Conservation (phyloP, 176 grass and related monocot genomes). For the Avena eriantha region DNA sequence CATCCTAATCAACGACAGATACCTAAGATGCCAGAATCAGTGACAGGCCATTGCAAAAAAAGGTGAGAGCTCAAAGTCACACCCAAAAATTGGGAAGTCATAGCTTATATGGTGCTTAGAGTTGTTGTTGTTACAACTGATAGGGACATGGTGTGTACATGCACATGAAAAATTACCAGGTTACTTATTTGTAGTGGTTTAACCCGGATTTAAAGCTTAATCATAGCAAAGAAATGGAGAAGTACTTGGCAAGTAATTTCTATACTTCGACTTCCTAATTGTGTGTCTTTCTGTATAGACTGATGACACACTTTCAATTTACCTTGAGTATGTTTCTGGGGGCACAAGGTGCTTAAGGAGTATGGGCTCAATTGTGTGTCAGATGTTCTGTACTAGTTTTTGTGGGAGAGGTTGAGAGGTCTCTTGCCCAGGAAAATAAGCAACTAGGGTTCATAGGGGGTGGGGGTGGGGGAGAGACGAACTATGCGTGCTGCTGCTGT, state of each 20-base stretch:
- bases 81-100: constrained; percentile 26
- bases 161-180: neutral
- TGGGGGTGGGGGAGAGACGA: no score
- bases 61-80: no score
- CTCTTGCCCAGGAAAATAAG: neutral
- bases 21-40: no score
- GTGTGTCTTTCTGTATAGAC: constrained; percentile 52
- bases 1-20: no score
- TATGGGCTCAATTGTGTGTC: constrained; percentile 63
- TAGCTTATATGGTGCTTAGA: constrained; percentile 16
- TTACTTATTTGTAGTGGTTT: neutral
- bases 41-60: no score
- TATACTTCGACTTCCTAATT: constrained; percentile 42
- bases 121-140: constrained; percentile 9
- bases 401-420: neutral
- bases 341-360: constrained; percentile 89
- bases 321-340: constrained; percentile 88
- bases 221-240: neutral
- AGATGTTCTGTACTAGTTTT: neutral
- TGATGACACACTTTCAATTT: constrained; percentile 87
- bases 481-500: no score
- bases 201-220: constrained; percentile 1
- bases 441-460: no score
- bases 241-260: constrained; percentile 19
- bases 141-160: neutral